phyloP scores from a whole-genome alignment of 1,284 basidiomycete genomes.

The Fomitopsis palustris region DNA sequence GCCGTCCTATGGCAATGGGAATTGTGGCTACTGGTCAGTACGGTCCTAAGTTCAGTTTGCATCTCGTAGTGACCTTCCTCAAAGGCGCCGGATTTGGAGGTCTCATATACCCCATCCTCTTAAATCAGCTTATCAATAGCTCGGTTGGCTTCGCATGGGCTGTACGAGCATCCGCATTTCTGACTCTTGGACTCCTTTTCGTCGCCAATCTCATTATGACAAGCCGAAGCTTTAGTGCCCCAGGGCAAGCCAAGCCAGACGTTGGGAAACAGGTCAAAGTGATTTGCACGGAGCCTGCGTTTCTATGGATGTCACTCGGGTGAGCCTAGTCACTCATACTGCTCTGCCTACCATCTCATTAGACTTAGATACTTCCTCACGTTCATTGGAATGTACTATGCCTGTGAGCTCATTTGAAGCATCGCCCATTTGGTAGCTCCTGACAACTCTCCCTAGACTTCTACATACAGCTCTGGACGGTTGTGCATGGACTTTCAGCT shows the following conservation, averaged over 20 bases:
- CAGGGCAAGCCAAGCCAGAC: neutral
- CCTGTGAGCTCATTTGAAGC: neutral
- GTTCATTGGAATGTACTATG: neutral
- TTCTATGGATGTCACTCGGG: neutral
- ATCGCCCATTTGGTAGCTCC: too few relatives aligned
- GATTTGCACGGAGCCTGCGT: neutral
- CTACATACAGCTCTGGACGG: conserved; percentile 26
- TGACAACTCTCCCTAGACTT: conserved; percentile 14
- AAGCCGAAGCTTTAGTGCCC: neutral
- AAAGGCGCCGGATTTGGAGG: conserved; percentile 21
- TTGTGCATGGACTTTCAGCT: conserved; percentile 16
- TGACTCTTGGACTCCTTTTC: conserved; percentile 9
- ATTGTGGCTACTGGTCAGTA: conserved; percentile 17
- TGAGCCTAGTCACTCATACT: neutral
- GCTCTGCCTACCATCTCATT: neutral
- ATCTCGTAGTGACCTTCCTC: conserved; percentile 7
- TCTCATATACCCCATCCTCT: conserved; percentile 26
- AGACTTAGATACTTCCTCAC: neutral
- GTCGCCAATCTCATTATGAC: conserved; percentile 12
- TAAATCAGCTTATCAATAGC: conserved; percentile 25
- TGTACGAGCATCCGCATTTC: conserved; percentile 12
- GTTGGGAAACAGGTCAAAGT: neutral
- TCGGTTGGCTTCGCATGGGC: conserved; percentile 24
- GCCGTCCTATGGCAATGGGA: conserved; percentile 16
- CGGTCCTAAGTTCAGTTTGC: conserved; percentile 24